Evolutionary conservation across 805 yeast species (phyloP), one percentile per base, ranked within the genome.

Genomic region (Cyberlindnera mississippiensis): DNA sequence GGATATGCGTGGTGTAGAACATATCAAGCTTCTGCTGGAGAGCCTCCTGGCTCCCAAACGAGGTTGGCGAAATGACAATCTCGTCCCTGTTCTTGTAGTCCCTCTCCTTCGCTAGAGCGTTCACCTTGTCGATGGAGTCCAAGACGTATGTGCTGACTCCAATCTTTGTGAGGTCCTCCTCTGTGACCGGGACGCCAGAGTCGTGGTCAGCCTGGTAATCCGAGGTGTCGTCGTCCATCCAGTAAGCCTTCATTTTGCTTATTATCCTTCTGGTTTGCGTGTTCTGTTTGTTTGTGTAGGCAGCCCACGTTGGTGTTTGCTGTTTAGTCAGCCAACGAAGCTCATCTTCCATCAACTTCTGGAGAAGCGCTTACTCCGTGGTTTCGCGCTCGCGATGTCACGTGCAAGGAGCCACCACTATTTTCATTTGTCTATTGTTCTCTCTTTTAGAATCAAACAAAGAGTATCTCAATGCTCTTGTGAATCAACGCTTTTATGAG

Each of bases 1-100:
- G 99, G 40, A 88, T 71, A 63, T 91, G 99, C 58, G 91, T 96
- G 35, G 74, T 68, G 66, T 80, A 86, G 63, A 90, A 89, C 33
- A 66, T 73, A 48, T 75, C 69, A 62, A 91, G 70, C 61, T 88
- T 87, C 38, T 67, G 69, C 49, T 77, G 71, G 55, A 85, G 76
- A 0, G 76, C 81, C 40, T 77, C 82, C 28, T 80, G 80, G 17
- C 82, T 78, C 0, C 78, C 76, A 57, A 88, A 78, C 0, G 84
- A 70, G 4, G 64, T 73, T 22, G 77, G 73, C 22, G 79, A 74
- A 39, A 90, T 72, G 33, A 66, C 67, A 20, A 91, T 77, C 34
- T 67, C 70, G 61, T 91, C 99, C 47, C 95, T 68, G 65, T 89
- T 89, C 61, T 77, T 82, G 68, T 93, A 91, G 22, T 72, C 59